Conservation (phyloP, 805 yeast genomes). For the Kuraishia hungarica region DNA sequence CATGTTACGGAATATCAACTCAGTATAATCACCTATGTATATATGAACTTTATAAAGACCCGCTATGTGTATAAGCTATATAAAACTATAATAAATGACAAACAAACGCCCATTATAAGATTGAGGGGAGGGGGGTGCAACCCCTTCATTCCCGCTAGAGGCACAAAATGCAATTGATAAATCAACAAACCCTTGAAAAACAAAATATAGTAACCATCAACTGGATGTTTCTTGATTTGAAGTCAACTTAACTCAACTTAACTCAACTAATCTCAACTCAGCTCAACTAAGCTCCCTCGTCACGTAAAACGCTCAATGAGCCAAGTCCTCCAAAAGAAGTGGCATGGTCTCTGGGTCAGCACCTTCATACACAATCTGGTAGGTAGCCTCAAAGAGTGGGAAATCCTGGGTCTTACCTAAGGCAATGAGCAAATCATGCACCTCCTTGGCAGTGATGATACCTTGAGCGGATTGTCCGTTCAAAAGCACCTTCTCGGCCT, state of each 20-base stretch:
- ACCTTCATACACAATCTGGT: conserved; percentile 64
- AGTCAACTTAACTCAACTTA: no score
- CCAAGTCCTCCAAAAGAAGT: conserved; percentile 2
- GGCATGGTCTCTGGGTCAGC: conserved; percentile 1
- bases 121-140: neutral
- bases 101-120: neutral
- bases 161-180: neutral
- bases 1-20: no score
- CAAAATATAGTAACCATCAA: neutral
- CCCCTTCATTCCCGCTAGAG: neutral
- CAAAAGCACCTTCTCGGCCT: conserved; percentile 76
- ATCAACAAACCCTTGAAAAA: neutral
- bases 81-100: neutral
- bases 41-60: neutral
- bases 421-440: conserved; percentile 66
- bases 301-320: neutral
- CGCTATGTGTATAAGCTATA: neutral
- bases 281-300: no score
- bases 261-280: no score
- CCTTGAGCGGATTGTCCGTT: conserved; percentile 99
- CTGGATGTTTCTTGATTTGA: neutral
- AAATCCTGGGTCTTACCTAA: conserved; percentile 52
- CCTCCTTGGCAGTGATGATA: conserved; percentile 83
- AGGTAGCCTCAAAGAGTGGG: conserved; percentile 77
- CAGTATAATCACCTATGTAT: neutral